A percentile compares a stretch with the other conserved stretches of the same genome.
These are phyloP conservation scores for Penicillium sp. DNA, from an alignment of 2,329 filamentous ascomycete genomes.

Conservation along the genomic window DNA sequence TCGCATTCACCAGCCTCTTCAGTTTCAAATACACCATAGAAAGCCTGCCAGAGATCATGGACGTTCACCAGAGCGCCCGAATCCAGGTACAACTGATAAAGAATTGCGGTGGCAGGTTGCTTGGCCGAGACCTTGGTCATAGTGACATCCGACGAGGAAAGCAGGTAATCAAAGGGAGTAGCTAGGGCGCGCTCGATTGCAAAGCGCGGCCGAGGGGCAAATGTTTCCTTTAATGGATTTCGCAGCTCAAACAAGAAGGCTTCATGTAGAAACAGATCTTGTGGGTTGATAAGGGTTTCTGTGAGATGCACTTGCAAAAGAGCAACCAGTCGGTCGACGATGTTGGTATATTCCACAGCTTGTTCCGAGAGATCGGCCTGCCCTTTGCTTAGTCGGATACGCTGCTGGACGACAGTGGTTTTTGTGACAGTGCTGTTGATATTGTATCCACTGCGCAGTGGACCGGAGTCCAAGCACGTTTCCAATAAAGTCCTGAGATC, in stretches of 20 bases:
- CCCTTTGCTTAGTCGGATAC: slow-evolving; percentile 58
- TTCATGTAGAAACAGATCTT: slow-evolving; percentile 56
- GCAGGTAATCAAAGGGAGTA: slow-evolving; percentile 61
- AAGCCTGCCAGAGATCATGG: slow-evolving; percentile 62
- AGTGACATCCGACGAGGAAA: slow-evolving; percentile 46
- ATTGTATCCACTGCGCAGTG: slow-evolving; percentile 72
- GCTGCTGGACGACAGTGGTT: slow-evolving; percentile 61
- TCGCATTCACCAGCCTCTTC: slow-evolving; percentile 33
- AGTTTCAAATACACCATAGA: slow-evolving; percentile 53
- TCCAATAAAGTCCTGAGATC: slow-evolving; percentile 51
- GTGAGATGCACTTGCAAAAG: slow-evolving; percentile 49
- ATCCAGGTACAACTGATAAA: slow-evolving; percentile 64
- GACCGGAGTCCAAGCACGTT: slow-evolving; percentile 48
- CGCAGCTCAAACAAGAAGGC: slow-evolving; percentile 59
- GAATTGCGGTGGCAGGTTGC: slow-evolving; percentile 59
- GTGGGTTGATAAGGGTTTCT: slow-evolving; percentile 50
- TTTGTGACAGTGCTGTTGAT: slow-evolving; percentile 59
- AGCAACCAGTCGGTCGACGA: slow-evolving; percentile 51
- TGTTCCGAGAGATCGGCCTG: slow-evolving; percentile 55
- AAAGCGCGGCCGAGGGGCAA: slow-evolving; percentile 58
- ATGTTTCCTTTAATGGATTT: slow-evolving; percentile 57
- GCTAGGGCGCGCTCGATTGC: slow-evolving; percentile 61
- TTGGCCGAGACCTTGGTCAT: slow-evolving; percentile 47
- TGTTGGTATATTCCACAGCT: slow-evolving; percentile 55
- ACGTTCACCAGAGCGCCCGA: slow-evolving; percentile 62